Conservation (phyloP, 2,329 filamentous ascomycete genomes). For the Claviceps humidiphila region DNA sequence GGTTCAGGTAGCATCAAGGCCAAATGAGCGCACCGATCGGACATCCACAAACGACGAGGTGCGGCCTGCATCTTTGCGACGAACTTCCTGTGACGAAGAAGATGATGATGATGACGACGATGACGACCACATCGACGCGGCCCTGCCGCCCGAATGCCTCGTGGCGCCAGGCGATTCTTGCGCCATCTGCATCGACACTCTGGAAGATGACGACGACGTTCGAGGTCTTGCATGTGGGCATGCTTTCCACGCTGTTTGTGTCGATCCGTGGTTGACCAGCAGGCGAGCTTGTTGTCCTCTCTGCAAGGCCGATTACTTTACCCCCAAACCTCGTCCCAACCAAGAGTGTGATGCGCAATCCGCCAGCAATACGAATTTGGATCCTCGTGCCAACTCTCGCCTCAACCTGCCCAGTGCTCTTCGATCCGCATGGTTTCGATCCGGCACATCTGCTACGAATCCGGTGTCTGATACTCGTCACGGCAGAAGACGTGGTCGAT, state of each 20-base stretch:
- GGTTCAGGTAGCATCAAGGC: conserved; percentile 7
- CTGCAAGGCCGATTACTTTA: conserved; percentile 96
- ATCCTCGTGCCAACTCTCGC: conserved; percentile 27
- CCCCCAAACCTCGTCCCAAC: conserved; percentile 68
- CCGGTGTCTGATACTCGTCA: neutral
- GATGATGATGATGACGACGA: conserved; percentile 46
- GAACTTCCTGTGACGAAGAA: conserved; percentile 37
- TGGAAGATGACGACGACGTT: conserved; percentile 93
- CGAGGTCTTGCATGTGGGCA: conserved; percentile 93
- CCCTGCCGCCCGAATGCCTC: conserved; percentile 68
- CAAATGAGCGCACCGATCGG: conserved; percentile 8
- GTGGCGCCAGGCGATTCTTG: conserved; percentile 80
- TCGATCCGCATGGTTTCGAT: conserved; percentile 26
- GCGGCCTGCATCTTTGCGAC: conserved; percentile 20
- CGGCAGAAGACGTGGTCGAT: conserved; percentile 1
- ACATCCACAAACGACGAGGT: conserved; percentile 14
- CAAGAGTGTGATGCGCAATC: conserved; percentile 16
- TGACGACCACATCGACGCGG: conserved; percentile 62
- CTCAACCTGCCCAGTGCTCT: conserved; percentile 34
- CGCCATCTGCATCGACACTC: conserved; percentile 86
- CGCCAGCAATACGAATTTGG: conserved; percentile 13
- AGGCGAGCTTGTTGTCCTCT: conserved; percentile 90
- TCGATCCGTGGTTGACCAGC: conserved; percentile 93
- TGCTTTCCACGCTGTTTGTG: conserved; percentile 88
- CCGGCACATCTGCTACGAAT: conserved; percentile 2